Evolutionary conservation across 495 filamentous ascomycete species (phyloP), one percentile per base, ranked within the genome.

Genomic region (Hypoxylon trugodes): DNA sequence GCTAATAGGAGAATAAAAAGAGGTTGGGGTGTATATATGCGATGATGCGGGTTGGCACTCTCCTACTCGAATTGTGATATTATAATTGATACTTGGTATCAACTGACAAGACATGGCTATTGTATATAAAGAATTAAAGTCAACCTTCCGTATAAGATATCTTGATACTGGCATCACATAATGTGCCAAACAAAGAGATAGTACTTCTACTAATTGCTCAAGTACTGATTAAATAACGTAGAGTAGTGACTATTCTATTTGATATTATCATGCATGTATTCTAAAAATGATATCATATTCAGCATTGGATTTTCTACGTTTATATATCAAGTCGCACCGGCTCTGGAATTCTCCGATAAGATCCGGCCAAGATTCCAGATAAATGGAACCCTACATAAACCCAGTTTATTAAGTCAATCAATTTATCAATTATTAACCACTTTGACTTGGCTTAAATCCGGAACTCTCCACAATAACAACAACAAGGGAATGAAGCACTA

Each of bases 271-370:
- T n/a, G n/a, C n/a, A n/a, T n/a, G n/a, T n/a, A n/a, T n/a, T n/a
- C n/a, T n/a, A n/a, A 43, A 8, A 22, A 1, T 21, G 40, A 13
- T 8, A 43, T 22, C 8, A 28, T 8, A 51, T 59, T 59, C 45
- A 41, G 38, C 26, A 55, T 48, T 55, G 24, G 47, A 35, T 12
- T 28, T 38, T n/a, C n/a, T n/a, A n/a, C n/a, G n/a, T n/a, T n/a
- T n/a, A n/a, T n/a, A n/a, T 61, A 53, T 54, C 12, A 24, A 30
- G 26, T 57, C 43, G 16, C 25, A 28, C 43, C 15, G 36, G 28
- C n/a, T 51, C 25, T 22, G 28, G 32, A 55, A 64, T 54, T 24
- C 38, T 33, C 63, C 63, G 63, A 66, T 60, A 66, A 60, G 63
- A 61, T 18, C 61, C 54, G 41, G 15, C 50, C 13, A 49, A 15